Percentiles rank a stretch among this genome's conserved stretches.
Evolutionary conservation across 139 green algal genomes (phyloP).

Genomic region (Tetraselmis striata): DNA sequence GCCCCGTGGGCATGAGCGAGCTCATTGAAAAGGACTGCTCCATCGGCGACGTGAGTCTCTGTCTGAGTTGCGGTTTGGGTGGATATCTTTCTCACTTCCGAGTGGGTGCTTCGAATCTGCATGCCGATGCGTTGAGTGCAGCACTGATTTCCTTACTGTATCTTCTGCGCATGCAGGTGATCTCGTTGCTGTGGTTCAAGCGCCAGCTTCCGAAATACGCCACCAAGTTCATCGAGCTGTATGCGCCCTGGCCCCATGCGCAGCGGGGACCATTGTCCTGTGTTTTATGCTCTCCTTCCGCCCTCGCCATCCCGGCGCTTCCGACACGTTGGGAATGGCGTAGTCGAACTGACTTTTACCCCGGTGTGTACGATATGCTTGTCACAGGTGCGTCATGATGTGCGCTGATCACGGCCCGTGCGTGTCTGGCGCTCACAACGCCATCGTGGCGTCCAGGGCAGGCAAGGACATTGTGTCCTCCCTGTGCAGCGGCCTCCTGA

Average conservation of each 20-base stretch:
- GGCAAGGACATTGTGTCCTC: constrained; percentile 85
- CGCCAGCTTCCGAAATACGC: constrained; percentile 69
- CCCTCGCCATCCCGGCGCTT: too few relatives aligned
- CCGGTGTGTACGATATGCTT: too few relatives aligned
- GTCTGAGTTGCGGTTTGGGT: constrained; percentile 80
- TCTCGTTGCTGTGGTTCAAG: constrained; percentile 45
- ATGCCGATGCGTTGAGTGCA: too few relatives aligned
- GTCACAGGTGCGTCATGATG: constrained; percentile 81
- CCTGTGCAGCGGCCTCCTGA: constrained; percentile 76
- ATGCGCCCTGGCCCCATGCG: constrained; percentile 5
- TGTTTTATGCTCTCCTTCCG: too few relatives aligned
- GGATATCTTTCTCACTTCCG: too few relatives aligned
- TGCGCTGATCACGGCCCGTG: constrained; percentile 91
- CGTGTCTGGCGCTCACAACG: constrained; percentile 88
- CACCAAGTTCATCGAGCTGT: constrained; percentile 91
- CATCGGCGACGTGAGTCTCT: constrained; percentile 78
- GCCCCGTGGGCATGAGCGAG: constrained; percentile 56
- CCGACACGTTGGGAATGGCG: too few relatives aligned
- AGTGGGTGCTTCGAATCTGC: too few relatives aligned
- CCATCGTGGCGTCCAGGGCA: constrained; percentile 80
- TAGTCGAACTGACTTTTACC: too few relatives aligned
- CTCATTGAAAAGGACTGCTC: constrained; percentile 77
- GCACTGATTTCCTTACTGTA: too few relatives aligned
- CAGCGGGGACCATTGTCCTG: too few relatives aligned
- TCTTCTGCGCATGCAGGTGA: too few relatives aligned